phyloP scores from a whole-genome alignment of 139 green algal genomes.

The Picochlorum sp. region DNA sequence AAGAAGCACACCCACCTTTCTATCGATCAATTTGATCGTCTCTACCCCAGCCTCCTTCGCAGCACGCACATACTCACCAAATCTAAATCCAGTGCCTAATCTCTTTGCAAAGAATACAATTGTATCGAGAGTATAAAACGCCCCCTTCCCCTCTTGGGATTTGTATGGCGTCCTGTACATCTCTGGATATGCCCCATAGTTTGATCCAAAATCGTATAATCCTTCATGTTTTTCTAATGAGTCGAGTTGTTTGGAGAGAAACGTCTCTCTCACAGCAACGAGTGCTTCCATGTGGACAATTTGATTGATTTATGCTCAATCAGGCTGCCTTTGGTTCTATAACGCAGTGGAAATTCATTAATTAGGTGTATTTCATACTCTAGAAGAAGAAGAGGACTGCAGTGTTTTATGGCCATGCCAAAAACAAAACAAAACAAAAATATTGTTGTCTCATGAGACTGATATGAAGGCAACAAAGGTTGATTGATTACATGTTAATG shows the following conservation, averaged over 20 bases:
- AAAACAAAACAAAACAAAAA: too few relatives aligned
- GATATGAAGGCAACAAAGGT: too few relatives aligned
- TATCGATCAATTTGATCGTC: conserved; percentile 16
- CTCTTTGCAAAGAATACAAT: conserved; percentile 27
- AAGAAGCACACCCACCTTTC: conserved; percentile 13
- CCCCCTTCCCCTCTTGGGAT: conserved; percentile 27
- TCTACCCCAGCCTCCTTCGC: conserved; percentile 8
- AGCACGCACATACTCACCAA: conserved; percentile 21
- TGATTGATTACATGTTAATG: too few relatives aligned
- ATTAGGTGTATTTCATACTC: too few relatives aligned
- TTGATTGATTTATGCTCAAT: too few relatives aligned
- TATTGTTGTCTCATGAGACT: too few relatives aligned
- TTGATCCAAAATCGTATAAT: conserved; percentile 19
- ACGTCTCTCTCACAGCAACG: background rate
- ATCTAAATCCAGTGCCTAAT: conserved; percentile 8
- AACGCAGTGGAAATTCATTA: too few relatives aligned
- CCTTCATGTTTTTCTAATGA: background rate
- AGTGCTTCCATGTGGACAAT: too few relatives aligned
- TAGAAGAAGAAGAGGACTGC: too few relatives aligned
- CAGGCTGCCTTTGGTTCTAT: too few relatives aligned
- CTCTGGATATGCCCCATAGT: conserved; percentile 10
- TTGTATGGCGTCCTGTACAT: conserved; percentile 29
- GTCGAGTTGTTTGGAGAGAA: background rate
- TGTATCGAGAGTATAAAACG: conserved; percentile 25
- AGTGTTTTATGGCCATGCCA: too few relatives aligned